Evolutionary conservation across 306 rosid genomes (phyloP), one percentile per base, ranked within the genome.

Genomic region (Vigna radiata): DNA sequence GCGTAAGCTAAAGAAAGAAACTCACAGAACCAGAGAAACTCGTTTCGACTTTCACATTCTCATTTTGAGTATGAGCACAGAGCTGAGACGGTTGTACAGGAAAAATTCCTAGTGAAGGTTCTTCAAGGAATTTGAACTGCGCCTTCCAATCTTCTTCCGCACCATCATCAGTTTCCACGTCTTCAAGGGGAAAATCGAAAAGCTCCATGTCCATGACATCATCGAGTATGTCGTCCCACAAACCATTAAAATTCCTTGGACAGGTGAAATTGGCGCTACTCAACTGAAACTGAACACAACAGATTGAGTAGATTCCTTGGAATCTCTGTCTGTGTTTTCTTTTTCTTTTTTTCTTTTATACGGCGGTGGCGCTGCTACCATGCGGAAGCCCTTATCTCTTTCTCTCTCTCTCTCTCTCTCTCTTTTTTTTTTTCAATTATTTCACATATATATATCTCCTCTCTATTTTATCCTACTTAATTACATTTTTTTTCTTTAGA

Each of bases 171-270:
- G 36, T 73, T 70, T 87, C 97, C 72, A 84, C 77, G 79, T 92
- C 97, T 68, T 92, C 97, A 70, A 84, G 27, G 3, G 88, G 88
- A 2, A 90, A 88, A 76, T 92, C 86, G 4, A 90, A 82, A 60
- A 80, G 54, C 25, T 74, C 83, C 29, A 85, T 47, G 37, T 74
- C 85, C 53, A 85, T 46, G 23, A 83, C 83, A 37, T 86, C 86
- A 16, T 82, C 83, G 2, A 83, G 76, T 49, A 68, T 65, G 12
- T 88, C 89, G 54, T 85, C 86, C 21, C 82, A 43, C 1, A 77
- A 46, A 37, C 82, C 85, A 33, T 78, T 83, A 6, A 83, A 72
- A 64, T 80, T 87, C 14, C n/a, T n/a, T n/a, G n/a, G 12, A 27
- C 2, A 16, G 39, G 36, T 31, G 46, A 61, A 29, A 18, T 46